Conservation (phyloP, 2,329 filamentous ascomycete genomes). For the Colletotrichum navitas region DNA sequence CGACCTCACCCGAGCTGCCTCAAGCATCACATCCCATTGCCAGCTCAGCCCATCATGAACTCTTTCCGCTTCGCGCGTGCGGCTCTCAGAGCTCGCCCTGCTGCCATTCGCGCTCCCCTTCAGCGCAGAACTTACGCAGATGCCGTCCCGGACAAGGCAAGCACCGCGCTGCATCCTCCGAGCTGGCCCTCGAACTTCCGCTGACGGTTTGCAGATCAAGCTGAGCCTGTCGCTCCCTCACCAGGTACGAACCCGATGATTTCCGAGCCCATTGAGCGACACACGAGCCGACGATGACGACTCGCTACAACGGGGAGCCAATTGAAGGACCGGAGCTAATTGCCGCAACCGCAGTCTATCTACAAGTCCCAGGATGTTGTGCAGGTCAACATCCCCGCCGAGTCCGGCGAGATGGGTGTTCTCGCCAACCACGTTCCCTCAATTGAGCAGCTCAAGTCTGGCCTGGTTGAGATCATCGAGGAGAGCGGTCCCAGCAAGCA, state of each 20-base stretch:
- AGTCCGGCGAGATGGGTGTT: constrained; percentile 99
- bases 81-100: constrained; percentile 86
- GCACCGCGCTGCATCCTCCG: constrained; percentile 46
- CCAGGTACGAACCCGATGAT: constrained; percentile 78
- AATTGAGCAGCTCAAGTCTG: constrained; percentile 98
- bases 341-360: constrained; percentile 72
- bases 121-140: constrained; percentile 94
- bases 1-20: constrained; percentile 57
- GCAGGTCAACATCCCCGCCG: constrained; percentile 98
- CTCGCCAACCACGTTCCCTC: constrained; percentile 98
- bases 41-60: constrained; percentile 80
- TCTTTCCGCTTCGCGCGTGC: constrained; percentile 91
- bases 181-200: constrained; percentile 44
- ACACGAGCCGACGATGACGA: constrained; percentile 22
- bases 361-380: constrained; percentile 79
- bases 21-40: constrained; percentile 65
- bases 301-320: constrained; percentile 37
- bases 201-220: constrained; percentile 77
- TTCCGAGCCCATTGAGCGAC: constrained; percentile 14
- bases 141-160: constrained; percentile 84
- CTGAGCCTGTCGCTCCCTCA: constrained; percentile 97
- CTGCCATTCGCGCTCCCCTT: constrained; percentile 79
- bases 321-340: constrained; percentile 59
- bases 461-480: constrained; percentile 94
- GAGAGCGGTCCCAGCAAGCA: constrained; percentile 91